Evolutionary conservation across 805 yeast species (phyloP).

Genomic region (Wickerhamomyces canadensis): DNA sequence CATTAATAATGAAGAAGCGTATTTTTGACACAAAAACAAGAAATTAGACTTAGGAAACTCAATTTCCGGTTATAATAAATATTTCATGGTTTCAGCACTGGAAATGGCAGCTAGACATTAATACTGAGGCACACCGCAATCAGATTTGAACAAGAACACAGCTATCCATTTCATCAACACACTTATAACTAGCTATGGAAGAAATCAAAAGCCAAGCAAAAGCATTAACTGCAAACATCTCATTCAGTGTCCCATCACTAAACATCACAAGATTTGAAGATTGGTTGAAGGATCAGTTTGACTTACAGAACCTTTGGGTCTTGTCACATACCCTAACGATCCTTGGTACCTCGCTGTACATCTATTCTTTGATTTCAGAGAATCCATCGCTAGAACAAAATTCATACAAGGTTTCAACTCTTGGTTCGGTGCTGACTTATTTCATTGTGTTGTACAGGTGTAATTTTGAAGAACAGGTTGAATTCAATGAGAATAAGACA

Average conservation of each 20-base stretch:
- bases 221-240: background rate
- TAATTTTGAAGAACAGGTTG: slow-evolving; percentile 14
- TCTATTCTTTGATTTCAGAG: slow-evolving; percentile 3
- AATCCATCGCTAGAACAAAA: background rate
- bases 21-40: no score
- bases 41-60: no score
- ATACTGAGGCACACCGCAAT: no score
- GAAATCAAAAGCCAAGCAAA: background rate
- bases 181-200: background rate
- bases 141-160: background rate
- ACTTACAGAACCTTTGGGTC: slow-evolving; percentile 21
- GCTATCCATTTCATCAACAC: background rate
- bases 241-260: background rate
- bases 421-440: slow-evolving; percentile 20
- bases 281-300: slow-evolving; percentile 3
- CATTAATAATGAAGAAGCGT: no score
- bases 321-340: slow-evolving; percentile 19
- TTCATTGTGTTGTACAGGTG: slow-evolving; percentile 21
- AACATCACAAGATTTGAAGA: background rate
- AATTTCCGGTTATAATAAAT: no score
- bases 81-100: no score
- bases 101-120: no score
- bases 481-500: slow-evolving; percentile 10
- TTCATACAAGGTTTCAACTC: slow-evolving; percentile 14
- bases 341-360: slow-evolving; percentile 11